Evolutionary conservation across 1,139 yeast genomes (phyloP).

Genomic region (Sugiyamaella sp.): DNA sequence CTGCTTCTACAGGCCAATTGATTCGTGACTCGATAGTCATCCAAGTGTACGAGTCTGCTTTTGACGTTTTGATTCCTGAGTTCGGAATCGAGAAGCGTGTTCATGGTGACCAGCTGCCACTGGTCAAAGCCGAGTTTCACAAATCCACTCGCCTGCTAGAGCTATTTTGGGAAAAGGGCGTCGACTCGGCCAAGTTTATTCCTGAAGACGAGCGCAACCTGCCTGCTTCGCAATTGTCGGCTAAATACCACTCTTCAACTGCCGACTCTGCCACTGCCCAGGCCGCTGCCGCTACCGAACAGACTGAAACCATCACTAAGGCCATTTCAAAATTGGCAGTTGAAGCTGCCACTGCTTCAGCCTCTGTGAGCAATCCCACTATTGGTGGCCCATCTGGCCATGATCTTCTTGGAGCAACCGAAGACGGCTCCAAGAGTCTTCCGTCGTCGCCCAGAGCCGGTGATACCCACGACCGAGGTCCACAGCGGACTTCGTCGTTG

Average conservation of each 20-base stretch:
- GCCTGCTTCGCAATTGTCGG: conserved; percentile 8
- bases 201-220: conserved; percentile 74
- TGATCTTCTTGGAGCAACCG: conserved; percentile 12
- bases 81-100: conserved; percentile 97
- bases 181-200: conserved; percentile 86
- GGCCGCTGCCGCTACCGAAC: conserved; percentile 56
- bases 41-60: conserved; percentile 94
- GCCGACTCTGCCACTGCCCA: conserved; percentile 53
- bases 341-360: conserved; percentile 7
- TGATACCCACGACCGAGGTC: conserved; percentile 34
- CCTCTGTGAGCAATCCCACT: neutral
- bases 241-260: conserved; percentile 71
- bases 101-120: conserved; percentile 95
- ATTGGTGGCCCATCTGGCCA: conserved; percentile 1
- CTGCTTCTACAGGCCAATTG: conserved; percentile 68
- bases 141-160: conserved; percentile 69
- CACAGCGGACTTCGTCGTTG: conserved; percentile 37
- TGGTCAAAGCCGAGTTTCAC: conserved; percentile 90
- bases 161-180: conserved; percentile 88
- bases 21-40: conserved; percentile 84
- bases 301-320: conserved; percentile 21
- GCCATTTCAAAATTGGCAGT: conserved; percentile 25
- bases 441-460: conserved; percentile 37
- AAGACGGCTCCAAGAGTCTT: conserved; percentile 33
- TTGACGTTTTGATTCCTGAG: conserved; percentile 92